Base-by-base conservation (phyloP, 305 asterid species). In the Coffea humblotiana region DNA sequence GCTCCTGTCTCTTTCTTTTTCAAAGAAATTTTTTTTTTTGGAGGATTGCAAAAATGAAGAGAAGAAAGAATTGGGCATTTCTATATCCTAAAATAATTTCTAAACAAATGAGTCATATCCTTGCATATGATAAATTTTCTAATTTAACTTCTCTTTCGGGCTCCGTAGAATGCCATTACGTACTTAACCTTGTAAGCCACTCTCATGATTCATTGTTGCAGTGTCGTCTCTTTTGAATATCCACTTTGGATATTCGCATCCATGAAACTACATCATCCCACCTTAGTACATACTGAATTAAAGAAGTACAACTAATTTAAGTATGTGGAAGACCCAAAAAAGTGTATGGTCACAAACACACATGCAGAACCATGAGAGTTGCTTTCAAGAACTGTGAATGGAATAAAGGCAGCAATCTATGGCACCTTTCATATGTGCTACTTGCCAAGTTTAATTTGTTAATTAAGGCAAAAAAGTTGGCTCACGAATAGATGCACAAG, bases 221-320 rank as follows among this genome's bases (percentile, higher is more conserved):
- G 27, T 65, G 15, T 9, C 77, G 56, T 54, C 77, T 19, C 48
- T 54, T 32, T 54, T 54, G 77, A 63, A 63, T 63, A 63, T 63
- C 15, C 66, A 0, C 16, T 56, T 61, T 0, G 27, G 16, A 63
- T 63, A 25, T 63, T 63, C 68, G 68, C 37, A 63, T 63, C 37
- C 68, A 25, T 25, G 68, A 63, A 63, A 63, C 68, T 63, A 25
- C 13, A 3, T 25, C 68, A 10, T 9, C 16, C 68, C 68, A 63
- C 68, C 37, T 25, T 63, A 63, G 7, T 63, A 25, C 37, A 12
- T 63, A 12, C 37, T 63, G 8, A 54, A 9, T 29, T 15, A 29
- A 27, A 54, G 16, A 9, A 74, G 8, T 35, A 40, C 78, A 35
- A 11, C 78, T 74, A 52, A 32, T 32, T 0, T 56, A 19, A 3